Percentiles rank a stretch among this genome's conserved stretches.
Conservation (phyloP, 2,329 filamentous ascomycete genomes). For the Scopulariopsis brevicaulis region DNA sequence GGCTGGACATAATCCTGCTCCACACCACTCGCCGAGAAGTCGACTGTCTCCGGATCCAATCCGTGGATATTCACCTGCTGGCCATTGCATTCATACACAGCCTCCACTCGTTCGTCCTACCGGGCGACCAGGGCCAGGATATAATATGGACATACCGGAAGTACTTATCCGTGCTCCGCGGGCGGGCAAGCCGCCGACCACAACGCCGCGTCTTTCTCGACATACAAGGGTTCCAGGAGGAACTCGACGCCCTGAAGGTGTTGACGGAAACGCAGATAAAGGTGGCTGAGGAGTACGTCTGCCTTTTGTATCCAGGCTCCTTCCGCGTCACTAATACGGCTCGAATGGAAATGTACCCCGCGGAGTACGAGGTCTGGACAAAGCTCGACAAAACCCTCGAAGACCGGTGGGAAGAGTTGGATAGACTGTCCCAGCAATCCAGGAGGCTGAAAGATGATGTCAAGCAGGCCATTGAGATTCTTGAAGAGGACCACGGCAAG, state of each 20-base stretch:
- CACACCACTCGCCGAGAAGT: slow-evolving; percentile 6
- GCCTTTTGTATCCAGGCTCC: background rate
- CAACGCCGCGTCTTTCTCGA: slow-evolving; percentile 9
- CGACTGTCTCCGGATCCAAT: slow-evolving; percentile 3
- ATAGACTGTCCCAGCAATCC: background rate
- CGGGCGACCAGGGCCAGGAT: background rate
- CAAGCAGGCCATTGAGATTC: slow-evolving; percentile 14
- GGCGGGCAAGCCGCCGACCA: slow-evolving; percentile 7
- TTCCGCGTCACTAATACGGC: background rate
- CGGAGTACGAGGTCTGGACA: background rate
- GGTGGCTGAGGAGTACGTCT: background rate
- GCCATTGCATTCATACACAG: background rate
- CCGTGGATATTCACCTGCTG: slow-evolving; percentile 1
- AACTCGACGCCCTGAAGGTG: slow-evolving; percentile 8
- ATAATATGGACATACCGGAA: background rate
- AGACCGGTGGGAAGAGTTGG: background rate
- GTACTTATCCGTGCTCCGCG: slow-evolving; percentile 4
- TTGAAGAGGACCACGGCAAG: slow-evolving; percentile 17
- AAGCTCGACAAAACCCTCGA: background rate
- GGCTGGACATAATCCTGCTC: slow-evolving; percentile 9
- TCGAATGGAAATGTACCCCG: background rate
- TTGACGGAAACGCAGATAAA: slow-evolving; percentile 5
- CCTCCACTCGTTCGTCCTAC: background rate
- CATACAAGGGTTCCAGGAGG: slow-evolving; percentile 10
- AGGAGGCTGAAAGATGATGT: slow-evolving; percentile 10